Base-by-base conservation (phyloP, 2,329 filamentous ascomycete genomes). In the Ceratocystis variospora region DNA sequence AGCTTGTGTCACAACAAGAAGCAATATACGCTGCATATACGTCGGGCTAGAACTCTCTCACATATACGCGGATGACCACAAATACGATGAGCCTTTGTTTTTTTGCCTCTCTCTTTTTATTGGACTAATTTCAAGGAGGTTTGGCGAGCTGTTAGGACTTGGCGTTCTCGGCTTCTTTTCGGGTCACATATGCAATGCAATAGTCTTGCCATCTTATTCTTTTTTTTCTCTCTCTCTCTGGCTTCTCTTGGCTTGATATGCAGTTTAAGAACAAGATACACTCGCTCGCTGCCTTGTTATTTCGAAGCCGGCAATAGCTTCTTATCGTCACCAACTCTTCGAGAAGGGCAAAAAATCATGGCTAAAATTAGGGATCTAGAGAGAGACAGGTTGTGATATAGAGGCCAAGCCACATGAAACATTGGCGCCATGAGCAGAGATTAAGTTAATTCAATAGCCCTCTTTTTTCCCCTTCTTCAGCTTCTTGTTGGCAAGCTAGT, bases 341-440 rank as follows among this genome's bases (percentile, higher is more conserved):
- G 53, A 17, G 22, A 15, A 5, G 25, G 12, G 2, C 6, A 15
- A 17, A 12, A n/a, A 59, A 59, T n/a, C n/a, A 15, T 19, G 33
- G 10, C 55, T 37, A 59, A 33, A 59, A 59, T n/a, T 41, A 25
- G 55, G 28, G 33, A 59, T 22, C 12, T 37, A 8, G 33, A 59
- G 55, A 59, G 55, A 53, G 19, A 59, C 48, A 22, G 48, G 53
- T 28, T 57, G 28, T 6, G 53, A 31, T 28, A 59, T 17, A 19
- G 64, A 66, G 65, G 65, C 44, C 59, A 66, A 59, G 59, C 65
- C 59, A 66, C 31, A 66, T 66, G 65, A 63, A 66, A 66, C 65
- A 61, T 45, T 62, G 65, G 65, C 57, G 59, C n/a, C 25, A 59
- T 59, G 55, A 37, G 33, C 33, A 59, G 55, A 59, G 55, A 59